phyloP scores from a whole-genome alignment of 805 yeast species.

The Candida boleticola region DNA sequence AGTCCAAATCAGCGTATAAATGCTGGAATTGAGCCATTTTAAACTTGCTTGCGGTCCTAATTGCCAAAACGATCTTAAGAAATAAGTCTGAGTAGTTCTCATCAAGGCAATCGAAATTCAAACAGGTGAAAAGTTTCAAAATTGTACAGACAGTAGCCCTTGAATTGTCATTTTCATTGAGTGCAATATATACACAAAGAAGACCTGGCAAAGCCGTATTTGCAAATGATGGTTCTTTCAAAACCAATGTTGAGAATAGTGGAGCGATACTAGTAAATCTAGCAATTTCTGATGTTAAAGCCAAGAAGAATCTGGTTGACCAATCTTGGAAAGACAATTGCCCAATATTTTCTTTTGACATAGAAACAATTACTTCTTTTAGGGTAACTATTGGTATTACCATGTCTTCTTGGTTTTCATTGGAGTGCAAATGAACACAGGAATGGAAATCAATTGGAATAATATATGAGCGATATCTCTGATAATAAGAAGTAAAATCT shows the following conservation, averaged over 20 bases:
- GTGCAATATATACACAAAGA: conserved; percentile 20
- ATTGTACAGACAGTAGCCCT: conserved; percentile 7
- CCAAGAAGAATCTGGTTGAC: conserved; percentile 27
- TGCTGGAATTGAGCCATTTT: conserved; percentile 21
- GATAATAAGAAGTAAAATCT: conserved; percentile 17
- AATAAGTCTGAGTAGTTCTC: conserved; percentile 14
- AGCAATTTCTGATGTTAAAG: conserved; percentile 32
- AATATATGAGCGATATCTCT: conserved; percentile 16
- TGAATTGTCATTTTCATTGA: not conserved
- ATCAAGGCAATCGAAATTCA: not conserved
- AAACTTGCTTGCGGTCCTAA: conserved; percentile 41
- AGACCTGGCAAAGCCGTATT: conserved; percentile 22
- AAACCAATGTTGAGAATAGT: conserved; percentile 30
- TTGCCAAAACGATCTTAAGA: conserved; percentile 21
- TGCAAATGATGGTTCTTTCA: conserved; percentile 14
- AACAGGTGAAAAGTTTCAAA: not conserved
- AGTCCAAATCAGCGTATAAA: conserved; percentile 29
- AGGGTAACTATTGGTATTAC: conserved; percentile 11
- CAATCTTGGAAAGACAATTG: conserved; percentile 14
- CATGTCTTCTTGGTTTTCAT: conserved; percentile 18
- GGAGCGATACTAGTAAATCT: conserved; percentile 25
- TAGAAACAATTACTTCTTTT: conserved; percentile 8
- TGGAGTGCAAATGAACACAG: conserved; percentile 27
- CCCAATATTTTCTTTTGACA: not conserved
- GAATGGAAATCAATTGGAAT: conserved; percentile 33